A percentile compares a stretch with the other conserved stretches of the same genome.
These are phyloP conservation scores for Claviceps sp. DNA, from an alignment of 2,329 filamentous ascomycete genomes.

Conservation along the genomic window DNA sequence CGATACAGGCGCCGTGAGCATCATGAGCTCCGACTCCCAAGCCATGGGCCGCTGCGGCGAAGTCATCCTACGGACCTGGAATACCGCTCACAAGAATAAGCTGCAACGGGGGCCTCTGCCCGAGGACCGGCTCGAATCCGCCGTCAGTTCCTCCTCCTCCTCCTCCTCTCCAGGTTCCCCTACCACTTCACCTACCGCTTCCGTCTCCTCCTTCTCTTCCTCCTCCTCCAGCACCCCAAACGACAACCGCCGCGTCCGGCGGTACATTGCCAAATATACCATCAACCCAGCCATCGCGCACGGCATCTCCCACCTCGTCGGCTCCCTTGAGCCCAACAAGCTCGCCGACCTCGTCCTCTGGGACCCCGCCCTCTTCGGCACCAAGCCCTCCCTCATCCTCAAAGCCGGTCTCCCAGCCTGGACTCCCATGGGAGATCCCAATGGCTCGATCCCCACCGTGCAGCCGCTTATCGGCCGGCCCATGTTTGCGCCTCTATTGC, in stretches of 20 bases:
- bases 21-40: conserved; percentile 94
- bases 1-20: conserved; percentile 86
- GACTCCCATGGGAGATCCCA: conserved; percentile 75
- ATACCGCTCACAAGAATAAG: conserved; percentile 96
- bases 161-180: conserved; percentile 35
- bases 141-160: conserved; percentile 32
- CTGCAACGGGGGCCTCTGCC: conserved; percentile 61
- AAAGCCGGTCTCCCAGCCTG: conserved; percentile 82
- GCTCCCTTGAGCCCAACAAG: conserved; percentile 79
- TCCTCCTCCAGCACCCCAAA: conserved; percentile 39
- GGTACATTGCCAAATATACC: conserved; percentile 92
- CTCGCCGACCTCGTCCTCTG: conserved; percentile 81
- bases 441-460: conserved; percentile 75
- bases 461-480: conserved; percentile 73
- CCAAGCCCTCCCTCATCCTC: conserved; percentile 67
- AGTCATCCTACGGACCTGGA: conserved; percentile 87
- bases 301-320: conserved; percentile 77
- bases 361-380: conserved; percentile 74
- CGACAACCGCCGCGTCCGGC: conserved; percentile 84
- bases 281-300: conserved; percentile 88
- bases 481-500: conserved; percentile 71
- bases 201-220: neutral
- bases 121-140: conserved; percentile 41
- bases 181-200: conserved; percentile 20
- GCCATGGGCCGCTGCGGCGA: conserved; percentile 96